Evolutionary conservation across 441 rosid species (phyloP), one percentile per base, ranked within the genome.

Genomic region (Eutrema salsugineum): DNA sequence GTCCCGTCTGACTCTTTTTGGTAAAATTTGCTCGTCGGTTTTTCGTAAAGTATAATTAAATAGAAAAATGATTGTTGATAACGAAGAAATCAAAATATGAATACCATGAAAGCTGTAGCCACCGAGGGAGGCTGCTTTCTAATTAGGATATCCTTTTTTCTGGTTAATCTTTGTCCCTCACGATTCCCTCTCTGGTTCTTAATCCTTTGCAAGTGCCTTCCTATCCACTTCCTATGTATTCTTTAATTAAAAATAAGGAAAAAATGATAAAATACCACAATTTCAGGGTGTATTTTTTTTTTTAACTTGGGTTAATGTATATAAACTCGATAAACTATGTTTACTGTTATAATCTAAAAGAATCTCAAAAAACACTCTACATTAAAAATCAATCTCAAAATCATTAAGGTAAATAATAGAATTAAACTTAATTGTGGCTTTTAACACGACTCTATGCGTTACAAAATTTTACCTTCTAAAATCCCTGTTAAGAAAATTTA

Each of bases 51-150:
- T 17, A 50, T 54, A 35, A 22, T 24, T 22, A 46, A 54, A 8
- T 24, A 44, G 16, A 63, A 12, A 70, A 44, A 11, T 42, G 15
- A 24, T 63, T 62, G 38, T 63, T 53, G 36, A 53, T 30, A 51
- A 71, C 38, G 36, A 40, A 61, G 20, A 62, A 51, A 61, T 36
- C 56, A 43, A 71, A 27, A 19, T 24, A 51, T 32, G 28, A 44
- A 44, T 35, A 55, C 8, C 54, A 53, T 2, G 28, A 62, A 42
- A 8, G 32, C 22, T 44, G 49, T 27, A 44, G 57, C 70, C 58
- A 64, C 70, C 71, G 11, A 17, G 38, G 30, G 55, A 38, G 65
- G 71, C 70, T 72, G 40, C 38, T 43, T 22, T 48, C 42, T 42
- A 43, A 63, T 54, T 54, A 62, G 49, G 20, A 44, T 63, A 72